phyloP scores from a whole-genome alignment of 2,329 filamentous ascomycete species.

The Diaporthe longicolla region DNA sequence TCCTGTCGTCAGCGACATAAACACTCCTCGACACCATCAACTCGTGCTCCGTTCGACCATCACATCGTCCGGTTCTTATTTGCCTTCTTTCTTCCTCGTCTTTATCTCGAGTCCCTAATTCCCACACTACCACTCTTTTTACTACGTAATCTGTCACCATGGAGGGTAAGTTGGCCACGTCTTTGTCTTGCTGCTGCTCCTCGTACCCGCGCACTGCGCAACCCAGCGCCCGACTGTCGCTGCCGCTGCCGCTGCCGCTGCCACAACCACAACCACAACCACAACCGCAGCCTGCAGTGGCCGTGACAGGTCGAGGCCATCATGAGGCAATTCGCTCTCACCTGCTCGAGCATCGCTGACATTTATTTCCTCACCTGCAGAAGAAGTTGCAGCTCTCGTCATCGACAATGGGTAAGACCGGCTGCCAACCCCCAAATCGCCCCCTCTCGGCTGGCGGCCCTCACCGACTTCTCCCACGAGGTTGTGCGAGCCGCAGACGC shows the following conservation, averaged over 20 bases:
- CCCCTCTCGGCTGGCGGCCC: conserved; percentile 42
- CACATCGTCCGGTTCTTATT: conserved; percentile 45
- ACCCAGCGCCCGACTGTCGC: conserved; percentile 39
- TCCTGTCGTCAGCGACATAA: conserved; percentile 41
- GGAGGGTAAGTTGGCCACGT: conserved; percentile 64
- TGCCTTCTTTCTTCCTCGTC: conserved; percentile 48
- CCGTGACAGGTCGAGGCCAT: conserved; percentile 34
- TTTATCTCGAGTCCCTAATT: conserved; percentile 49
- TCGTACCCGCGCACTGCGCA: conserved; percentile 35
- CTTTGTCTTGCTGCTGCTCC: conserved; percentile 49
- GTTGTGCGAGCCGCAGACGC: conserved; percentile 25
- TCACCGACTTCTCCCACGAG: conserved; percentile 54
- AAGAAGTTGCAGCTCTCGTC: conserved; percentile 99
- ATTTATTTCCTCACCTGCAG: conserved; percentile 67
- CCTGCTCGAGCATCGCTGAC: conserved; percentile 57
- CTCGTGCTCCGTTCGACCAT: conserved; percentile 40
- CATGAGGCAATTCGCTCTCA: conserved; percentile 31
- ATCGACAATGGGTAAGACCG: conserved; percentile 99
- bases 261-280: too few relatives aligned
- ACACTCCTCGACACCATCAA: conserved; percentile 35
- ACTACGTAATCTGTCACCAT: conserved; percentile 66
- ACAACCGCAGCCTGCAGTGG: conserved; percentile 10
- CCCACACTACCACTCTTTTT: conserved; percentile 44
- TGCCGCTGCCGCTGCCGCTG: conserved; percentile 28
- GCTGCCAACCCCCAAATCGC: conserved; percentile 48